These are phyloP conservation scores for Boletales sp. DNA, from an alignment of 768 basidiomycete genomes.

Conservation along the genomic window DNA sequence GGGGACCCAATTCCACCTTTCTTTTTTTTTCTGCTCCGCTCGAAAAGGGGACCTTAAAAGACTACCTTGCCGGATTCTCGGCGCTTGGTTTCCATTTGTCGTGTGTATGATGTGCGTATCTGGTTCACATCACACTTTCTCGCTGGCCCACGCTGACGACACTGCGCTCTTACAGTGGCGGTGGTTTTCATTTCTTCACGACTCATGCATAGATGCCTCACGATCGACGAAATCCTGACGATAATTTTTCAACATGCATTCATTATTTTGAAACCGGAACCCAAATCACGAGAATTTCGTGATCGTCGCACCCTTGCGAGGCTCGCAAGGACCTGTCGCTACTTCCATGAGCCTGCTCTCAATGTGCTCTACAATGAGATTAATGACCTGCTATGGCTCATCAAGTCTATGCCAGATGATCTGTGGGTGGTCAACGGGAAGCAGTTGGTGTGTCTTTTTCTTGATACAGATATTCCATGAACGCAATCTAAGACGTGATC, in stretches of 20 bases:
- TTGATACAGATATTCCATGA: background rate
- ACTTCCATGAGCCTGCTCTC: constrained; percentile 31
- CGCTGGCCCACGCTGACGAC: background rate
- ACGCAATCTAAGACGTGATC: constrained; percentile 7
- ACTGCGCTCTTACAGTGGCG: constrained; percentile 7
- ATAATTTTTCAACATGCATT: constrained; percentile 30
- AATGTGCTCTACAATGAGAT: constrained; percentile 30
- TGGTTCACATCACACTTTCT: background rate
- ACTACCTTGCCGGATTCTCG: background rate
- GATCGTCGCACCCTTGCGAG: constrained; percentile 30
- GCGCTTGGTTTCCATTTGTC: constrained; percentile 12
- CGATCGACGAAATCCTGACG: constrained; percentile 32
- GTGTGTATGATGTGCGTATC: constrained; percentile 25
- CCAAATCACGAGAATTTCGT: constrained; percentile 26
- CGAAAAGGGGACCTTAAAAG: constrained; percentile 14
- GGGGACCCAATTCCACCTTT: background rate
- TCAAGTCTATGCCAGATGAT: constrained; percentile 30
- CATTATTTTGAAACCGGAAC: constrained; percentile 25
- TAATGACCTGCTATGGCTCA: constrained; percentile 29
- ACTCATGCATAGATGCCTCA: constrained; percentile 33
- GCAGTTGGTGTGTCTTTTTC: constrained; percentile 20
- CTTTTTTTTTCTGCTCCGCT: constrained; percentile 17
- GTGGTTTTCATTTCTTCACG: constrained; percentile 10
- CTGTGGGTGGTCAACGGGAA: constrained; percentile 31
- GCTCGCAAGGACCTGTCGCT: constrained; percentile 30